Evolutionary conservation across 2,329 filamentous ascomycete species (phyloP), one percentile per base, ranked within the genome.

Genomic region (Meredithiella fracta): DNA sequence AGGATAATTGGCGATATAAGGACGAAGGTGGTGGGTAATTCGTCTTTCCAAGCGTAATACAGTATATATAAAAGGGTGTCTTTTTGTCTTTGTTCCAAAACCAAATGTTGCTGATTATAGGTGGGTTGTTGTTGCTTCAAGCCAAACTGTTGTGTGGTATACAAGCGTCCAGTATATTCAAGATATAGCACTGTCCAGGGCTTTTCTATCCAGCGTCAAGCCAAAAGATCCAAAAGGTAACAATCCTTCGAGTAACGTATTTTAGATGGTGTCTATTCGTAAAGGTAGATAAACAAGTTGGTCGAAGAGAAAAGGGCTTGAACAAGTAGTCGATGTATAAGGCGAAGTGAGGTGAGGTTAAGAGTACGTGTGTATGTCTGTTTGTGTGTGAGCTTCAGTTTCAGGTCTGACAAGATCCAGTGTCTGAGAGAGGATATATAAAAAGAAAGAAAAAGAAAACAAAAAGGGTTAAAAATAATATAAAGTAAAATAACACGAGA

Each of bases 381-480:
- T 22, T 17, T 49, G 2, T 25, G 11, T 49, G 20, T 49, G 22
- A 49, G 23, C 44, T 49, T 49, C 9, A 49, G 44, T 5, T n/a
- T 26, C 20, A 26, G 22, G 11, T 49, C n/a, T 49, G 44, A 49
- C 44, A 26, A 49, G 17, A 49, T 49, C 44, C 44, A 26, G 44
- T 49, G 44, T 49, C 44, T 20, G 15, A 44, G 44, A 25, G 3
- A 25, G 22, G 22, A 26, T 26, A 49, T 25, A 49, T 23, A 25
- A 23, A 49, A 49, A 49, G 3, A 49, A 49, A 49, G 22, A 49
- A 49, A 53, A 44, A 51, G 26, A 54, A 54, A 44, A 5, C 29
- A 34, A 54, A 54, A 31, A 26, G n/a, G n/a, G n/a, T n/a, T n/a
- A n/a, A 47, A 58, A 37, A 7, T 29, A 54, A 51, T 53, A 44